Evolutionary conservation across 2,329 filamentous ascomycete genomes (phyloP).

Genomic region (Raffaelea ambrosiae): DNA sequence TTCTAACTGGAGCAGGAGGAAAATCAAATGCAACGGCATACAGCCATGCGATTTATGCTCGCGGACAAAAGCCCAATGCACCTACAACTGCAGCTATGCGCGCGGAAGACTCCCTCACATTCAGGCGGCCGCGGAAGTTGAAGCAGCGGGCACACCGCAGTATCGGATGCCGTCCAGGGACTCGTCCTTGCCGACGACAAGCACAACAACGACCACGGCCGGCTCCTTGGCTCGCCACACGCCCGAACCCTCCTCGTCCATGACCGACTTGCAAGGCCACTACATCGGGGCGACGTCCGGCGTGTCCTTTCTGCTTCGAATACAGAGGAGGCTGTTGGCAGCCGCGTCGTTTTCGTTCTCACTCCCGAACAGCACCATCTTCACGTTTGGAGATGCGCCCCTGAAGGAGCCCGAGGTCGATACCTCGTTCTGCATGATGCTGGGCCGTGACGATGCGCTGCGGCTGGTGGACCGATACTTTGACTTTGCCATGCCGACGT

Average conservation of each 20-base stretch:
- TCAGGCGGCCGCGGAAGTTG: background rate
- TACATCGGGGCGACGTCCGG: background rate
- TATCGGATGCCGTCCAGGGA: background rate
- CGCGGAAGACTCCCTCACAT: background rate
- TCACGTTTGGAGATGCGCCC: constrained; percentile 2
- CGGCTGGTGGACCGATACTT: constrained; percentile 25
- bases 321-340: background rate
- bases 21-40: constrained; percentile 5
- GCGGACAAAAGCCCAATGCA: background rate
- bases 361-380: background rate
- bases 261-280: background rate
- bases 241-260: background rate
- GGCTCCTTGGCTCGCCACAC: background rate
- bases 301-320: background rate
- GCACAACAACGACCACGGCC: background rate
- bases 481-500: constrained; percentile 25
- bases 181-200: too few species aligned
- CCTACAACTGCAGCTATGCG: constrained; percentile 2
- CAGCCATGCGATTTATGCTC: constrained; percentile 3
- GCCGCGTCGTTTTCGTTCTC: background rate
- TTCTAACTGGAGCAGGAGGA: background rate
- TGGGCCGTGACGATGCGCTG: constrained; percentile 15
- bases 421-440: constrained; percentile 29
- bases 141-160: background rate
- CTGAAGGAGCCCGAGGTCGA: constrained; percentile 18